Base-by-base conservation (phyloP, 2,329 filamentous ascomycete genomes). In the Pyrenochaeta sp. region DNA sequence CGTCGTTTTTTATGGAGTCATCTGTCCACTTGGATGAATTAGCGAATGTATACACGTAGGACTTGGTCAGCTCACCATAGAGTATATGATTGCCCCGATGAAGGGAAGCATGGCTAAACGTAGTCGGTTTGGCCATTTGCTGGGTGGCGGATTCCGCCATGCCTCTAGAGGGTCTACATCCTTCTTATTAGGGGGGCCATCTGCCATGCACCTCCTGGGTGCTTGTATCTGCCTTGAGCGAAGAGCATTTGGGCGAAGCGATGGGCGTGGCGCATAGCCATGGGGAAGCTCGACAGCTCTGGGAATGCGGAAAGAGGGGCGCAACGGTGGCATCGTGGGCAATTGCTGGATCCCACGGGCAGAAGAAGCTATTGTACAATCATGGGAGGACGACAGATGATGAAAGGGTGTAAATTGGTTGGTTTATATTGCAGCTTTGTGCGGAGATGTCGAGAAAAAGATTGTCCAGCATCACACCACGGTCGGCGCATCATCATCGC, bases 51-150 rank as follows among this genome's bases (percentile, higher is more conserved):
- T 6, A 22, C 6, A n/a, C 18, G 5, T 22, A 14, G 21, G 13
- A 9, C 19, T 14, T 13, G 10, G 19, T 7, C 21, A 22, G 19
- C 31, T 11, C 19, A 85, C 83, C 77, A 85, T 81, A 44, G 79
- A 81, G 72, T 84, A 85, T 32, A 80, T 72, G 27, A 86, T 55
- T 6, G 80, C 74, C 18, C 77, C 74, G 30, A 79, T 73, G 53
- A 83, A 74, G 46, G 79, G 77, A 38, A 84, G 57, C 45, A 79
- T 65, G 2, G 71, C 69, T 32, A 78, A 52, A 23, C 75, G 63
- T 23, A 75, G 73, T 60, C 76, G 73, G 32, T 74, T 63, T 7
- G 58, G 58, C 65, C 65, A 69, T 53, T 63, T 64, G 56, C 58
- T 69, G 7, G 72, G 50, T 60, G 53, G 60, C 46, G 55, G 63